phyloP scores from a whole-genome alignment of 192 early-diverging fungal species.

The Coemansia sp. region DNA sequence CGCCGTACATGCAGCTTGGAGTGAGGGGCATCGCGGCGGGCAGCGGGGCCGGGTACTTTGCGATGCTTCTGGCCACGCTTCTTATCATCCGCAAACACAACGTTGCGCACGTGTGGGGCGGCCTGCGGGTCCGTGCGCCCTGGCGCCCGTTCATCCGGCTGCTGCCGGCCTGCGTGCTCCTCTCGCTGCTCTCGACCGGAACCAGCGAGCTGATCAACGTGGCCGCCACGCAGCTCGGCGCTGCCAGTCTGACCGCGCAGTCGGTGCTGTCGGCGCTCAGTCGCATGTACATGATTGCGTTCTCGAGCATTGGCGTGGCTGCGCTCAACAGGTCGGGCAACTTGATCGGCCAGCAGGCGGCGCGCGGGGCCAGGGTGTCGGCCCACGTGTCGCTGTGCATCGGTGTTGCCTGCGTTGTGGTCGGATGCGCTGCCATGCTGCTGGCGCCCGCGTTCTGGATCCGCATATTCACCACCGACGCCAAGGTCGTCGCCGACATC shows the following conservation, averaged over 20 bases:
- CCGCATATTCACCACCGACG: constrained; percentile 56
- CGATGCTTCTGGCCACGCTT: constrained; percentile 59
- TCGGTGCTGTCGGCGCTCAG: constrained; percentile 73
- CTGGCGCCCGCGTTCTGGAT: constrained; percentile 33
- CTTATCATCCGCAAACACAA: constrained; percentile 52
- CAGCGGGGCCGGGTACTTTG: constrained; percentile 59
- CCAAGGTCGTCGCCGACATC: constrained; percentile 11
- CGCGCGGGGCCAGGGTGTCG: constrained; percentile 35
- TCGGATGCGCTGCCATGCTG: constrained; percentile 34
- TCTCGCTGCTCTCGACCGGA: constrained; percentile 41
- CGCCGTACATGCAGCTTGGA: constrained; percentile 58
- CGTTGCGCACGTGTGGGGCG: constrained; percentile 29
- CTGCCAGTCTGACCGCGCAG: constrained; percentile 73
- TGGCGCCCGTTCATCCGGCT: constrained; percentile 36
- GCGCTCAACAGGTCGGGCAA: constrained; percentile 82
- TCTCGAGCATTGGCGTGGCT: constrained; percentile 70
- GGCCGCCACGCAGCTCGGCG: constrained; percentile 81
- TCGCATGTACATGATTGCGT: constrained; percentile 69
- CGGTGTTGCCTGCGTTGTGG: constrained; percentile 24
- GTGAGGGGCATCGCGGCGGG: constrained; percentile 71
- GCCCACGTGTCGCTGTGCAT: constrained; percentile 27
- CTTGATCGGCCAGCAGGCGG: constrained; percentile 59
- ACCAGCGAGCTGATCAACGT: constrained; percentile 72
- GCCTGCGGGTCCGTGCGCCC: constrained; percentile 24
- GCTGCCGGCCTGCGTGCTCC: constrained; percentile 28